Conservation (phyloP, 2,329 filamentous ascomycete genomes). For the Cladosporium sp. region DNA sequence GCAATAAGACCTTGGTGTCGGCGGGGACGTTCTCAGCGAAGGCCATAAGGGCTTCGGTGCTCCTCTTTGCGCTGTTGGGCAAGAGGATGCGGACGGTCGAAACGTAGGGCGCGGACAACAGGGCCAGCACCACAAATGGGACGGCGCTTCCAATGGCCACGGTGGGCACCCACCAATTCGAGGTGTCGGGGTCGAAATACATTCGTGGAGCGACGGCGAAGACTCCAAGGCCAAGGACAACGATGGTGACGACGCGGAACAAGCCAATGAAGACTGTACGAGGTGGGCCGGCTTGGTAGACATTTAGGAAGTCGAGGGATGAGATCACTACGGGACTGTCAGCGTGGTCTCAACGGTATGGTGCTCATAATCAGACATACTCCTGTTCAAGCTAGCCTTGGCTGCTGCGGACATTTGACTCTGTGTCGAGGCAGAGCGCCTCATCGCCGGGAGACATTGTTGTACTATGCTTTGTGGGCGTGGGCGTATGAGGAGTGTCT, state of each 20-base stretch:
- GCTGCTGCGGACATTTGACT: slow-evolving; percentile 6
- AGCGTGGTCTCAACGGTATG: not conserved
- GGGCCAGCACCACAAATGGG: slow-evolving; percentile 65
- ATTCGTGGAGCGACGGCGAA: slow-evolving; percentile 64
- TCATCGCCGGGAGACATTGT: slow-evolving; percentile 1
- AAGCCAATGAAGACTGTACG: slow-evolving; percentile 68
- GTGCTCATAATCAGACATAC: not conserved
- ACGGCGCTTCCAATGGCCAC: slow-evolving; percentile 58
- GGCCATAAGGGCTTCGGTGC: slow-evolving; percentile 56
- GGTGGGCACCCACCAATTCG: slow-evolving; percentile 44
- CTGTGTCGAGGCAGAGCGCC: slow-evolving; percentile 5
- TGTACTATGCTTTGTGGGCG: slow-evolving; percentile 12
- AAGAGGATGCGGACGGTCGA: slow-evolving; percentile 69
- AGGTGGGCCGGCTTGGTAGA: slow-evolving; percentile 73
- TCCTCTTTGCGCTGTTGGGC: slow-evolving; percentile 61
- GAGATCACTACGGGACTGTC: slow-evolving; percentile 54
- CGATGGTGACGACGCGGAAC: slow-evolving; percentile 69
- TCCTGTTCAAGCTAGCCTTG: slow-evolving; percentile 12
- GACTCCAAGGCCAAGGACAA: slow-evolving; percentile 66
- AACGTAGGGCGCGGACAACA: slow-evolving; percentile 69
- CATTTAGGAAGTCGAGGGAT: slow-evolving; percentile 52
- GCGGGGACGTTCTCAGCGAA: slow-evolving; percentile 52
- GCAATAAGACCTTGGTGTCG: slow-evolving; percentile 41
- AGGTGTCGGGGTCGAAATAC: slow-evolving; percentile 42
- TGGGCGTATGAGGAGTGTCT: not conserved